Conservation (phyloP, 257 asterid genomes). For the Coffea eugenioides region DNA sequence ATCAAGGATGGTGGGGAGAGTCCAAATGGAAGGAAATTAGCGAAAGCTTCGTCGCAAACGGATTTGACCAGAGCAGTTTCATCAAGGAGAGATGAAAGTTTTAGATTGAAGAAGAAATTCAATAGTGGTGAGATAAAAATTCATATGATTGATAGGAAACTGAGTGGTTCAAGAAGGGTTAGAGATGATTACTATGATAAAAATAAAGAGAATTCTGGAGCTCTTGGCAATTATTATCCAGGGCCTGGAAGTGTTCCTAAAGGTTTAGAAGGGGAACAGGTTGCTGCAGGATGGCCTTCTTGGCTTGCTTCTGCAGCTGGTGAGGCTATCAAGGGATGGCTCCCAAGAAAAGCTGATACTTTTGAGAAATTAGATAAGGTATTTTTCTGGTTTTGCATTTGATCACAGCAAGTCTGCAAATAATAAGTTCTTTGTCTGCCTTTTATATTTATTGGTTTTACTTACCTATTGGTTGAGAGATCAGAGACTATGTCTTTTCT, state of each 20-base stretch:
- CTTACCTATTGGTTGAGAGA: background rate
- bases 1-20: slow-evolving; percentile 47
- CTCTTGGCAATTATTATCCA: slow-evolving; percentile 39
- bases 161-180: slow-evolving; percentile 58
- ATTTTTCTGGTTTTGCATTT: slow-evolving; percentile 17
- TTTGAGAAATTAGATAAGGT: slow-evolving; percentile 94
- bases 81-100: slow-evolving; percentile 57
- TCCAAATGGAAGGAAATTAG: slow-evolving; percentile 61
- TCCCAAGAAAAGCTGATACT: slow-evolving; percentile 76
- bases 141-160: slow-evolving; percentile 61
- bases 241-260: slow-evolving; percentile 54
- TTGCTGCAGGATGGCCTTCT: slow-evolving; percentile 97
- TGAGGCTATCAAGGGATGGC: slow-evolving; percentile 90
- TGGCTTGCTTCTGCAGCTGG: slow-evolving; percentile 91
- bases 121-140: slow-evolving; percentile 44
- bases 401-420: background rate
- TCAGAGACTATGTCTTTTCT: background rate
- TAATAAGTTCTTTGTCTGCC: background rate
- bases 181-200: slow-evolving; percentile 65
- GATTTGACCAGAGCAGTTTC: slow-evolving; percentile 45
- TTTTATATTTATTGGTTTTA: background rate
- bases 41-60: slow-evolving; percentile 49
- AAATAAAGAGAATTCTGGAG: slow-evolving; percentile 39
- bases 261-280: slow-evolving; percentile 72
- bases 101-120: slow-evolving; percentile 41